Conservation (phyloP, 306 rosid species). For the Prunus davidiana region DNA sequence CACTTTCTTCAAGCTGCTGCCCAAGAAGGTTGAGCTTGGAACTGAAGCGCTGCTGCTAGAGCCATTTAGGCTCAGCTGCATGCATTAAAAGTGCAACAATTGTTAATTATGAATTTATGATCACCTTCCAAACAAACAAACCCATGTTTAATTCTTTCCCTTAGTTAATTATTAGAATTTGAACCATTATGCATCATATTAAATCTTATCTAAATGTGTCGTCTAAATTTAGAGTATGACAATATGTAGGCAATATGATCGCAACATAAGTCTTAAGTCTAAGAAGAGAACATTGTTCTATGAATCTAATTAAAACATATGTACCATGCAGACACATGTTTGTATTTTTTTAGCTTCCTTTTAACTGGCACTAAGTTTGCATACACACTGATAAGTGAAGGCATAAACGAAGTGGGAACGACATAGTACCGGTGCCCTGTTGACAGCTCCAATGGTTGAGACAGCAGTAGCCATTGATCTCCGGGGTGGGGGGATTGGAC, state of each 20-base stretch:
- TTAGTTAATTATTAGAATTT: background rate
- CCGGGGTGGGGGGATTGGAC: background rate
- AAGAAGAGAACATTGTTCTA: too few relatives aligned
- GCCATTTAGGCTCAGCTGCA: constrained; percentile 71
- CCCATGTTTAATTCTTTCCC: background rate
- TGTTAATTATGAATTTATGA: background rate
- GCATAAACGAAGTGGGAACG: constrained; percentile 9
- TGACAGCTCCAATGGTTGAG: constrained; percentile 71
- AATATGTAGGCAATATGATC: too few relatives aligned
- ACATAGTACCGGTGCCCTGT: constrained; percentile 54
- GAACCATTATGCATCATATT: too few relatives aligned
- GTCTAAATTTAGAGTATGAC: too few relatives aligned
- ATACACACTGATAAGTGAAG: background rate
- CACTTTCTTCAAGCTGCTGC: constrained; percentile 76
- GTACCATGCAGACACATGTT: background rate
- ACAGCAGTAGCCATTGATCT: constrained; percentile 73
- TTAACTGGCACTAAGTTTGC: background rate
- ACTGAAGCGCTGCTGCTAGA: constrained; percentile 49
- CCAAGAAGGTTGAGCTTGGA: constrained; percentile 71
- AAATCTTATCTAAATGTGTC: too few relatives aligned
- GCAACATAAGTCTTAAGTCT: too few relatives aligned
- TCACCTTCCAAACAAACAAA: background rate
- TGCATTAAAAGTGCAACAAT: background rate
- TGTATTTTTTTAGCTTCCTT: background rate
- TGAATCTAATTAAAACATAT: too few relatives aligned